Evolutionary conservation across 1,139 yeast genomes (phyloP).

Genomic region (Suhomyces guaymorum): DNA sequence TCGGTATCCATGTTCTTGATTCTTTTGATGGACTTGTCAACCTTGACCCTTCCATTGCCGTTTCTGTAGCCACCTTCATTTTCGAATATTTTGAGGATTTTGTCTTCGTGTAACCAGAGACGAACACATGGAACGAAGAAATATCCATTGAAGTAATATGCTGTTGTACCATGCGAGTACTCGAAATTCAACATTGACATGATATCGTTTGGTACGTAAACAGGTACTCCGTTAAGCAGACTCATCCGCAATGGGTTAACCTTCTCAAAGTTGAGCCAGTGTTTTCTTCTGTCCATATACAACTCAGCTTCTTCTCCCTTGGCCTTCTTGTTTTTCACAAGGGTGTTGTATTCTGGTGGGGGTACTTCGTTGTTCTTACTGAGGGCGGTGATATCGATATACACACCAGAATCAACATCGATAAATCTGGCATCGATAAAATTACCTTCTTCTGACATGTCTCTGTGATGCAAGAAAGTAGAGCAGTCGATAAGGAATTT

Average conservation of each 20-base stretch:
- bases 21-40: conserved; percentile 18
- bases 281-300: conserved; percentile 40
- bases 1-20: conserved; percentile 16
- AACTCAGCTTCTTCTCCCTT: conserved; percentile 23
- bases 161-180: conserved; percentile 31
- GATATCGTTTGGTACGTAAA: conserved; percentile 37
- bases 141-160: conserved; percentile 26
- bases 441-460: conserved; percentile 13
- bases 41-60: conserved; percentile 3
- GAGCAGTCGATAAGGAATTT: conserved; percentile 17
- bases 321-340: conserved; percentile 18
- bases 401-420: conserved; percentile 17
- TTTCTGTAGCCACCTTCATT: conserved; percentile 7
- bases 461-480: conserved; percentile 16
- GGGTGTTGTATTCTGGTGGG: conserved; percentile 29
- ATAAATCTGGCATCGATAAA: conserved; percentile 19
- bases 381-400: conserved; percentile 19
- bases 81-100: conserved; percentile 18
- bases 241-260: conserved; percentile 34
- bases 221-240: conserved; percentile 39
- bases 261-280: conserved; percentile 35
- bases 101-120: conserved; percentile 33
- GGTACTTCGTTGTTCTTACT: conserved; percentile 15
- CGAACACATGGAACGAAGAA: conserved; percentile 35
- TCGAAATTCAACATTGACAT: conserved; percentile 35